phyloP scores from a whole-genome alignment of 1,284 basidiomycete genomes.

The Heterobasidion parviporum region DNA sequence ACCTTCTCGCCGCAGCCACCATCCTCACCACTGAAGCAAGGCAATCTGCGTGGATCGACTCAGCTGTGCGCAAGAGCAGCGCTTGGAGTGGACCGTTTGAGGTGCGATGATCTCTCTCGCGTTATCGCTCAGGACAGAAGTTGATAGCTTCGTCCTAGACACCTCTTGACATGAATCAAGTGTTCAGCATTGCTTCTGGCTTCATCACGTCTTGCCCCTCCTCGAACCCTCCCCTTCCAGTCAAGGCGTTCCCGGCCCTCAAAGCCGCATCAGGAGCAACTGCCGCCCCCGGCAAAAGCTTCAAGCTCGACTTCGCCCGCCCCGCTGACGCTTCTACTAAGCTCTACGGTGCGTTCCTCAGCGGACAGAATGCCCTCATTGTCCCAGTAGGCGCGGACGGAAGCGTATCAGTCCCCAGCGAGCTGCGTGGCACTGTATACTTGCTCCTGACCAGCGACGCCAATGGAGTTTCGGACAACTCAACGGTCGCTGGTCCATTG shows the following conservation, averaged over 20 bases:
- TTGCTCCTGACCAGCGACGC: constrained; percentile 18
- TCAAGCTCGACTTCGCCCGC: constrained; percentile 20
- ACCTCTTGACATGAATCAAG: constrained; percentile 1
- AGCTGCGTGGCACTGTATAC: constrained; percentile 24
- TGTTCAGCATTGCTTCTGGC: neutral
- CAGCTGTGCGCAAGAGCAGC: constrained; percentile 32
- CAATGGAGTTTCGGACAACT: constrained; percentile 16
- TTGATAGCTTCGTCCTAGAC: neutral
- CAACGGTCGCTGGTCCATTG: constrained; percentile 21
- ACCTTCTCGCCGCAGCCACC: constrained; percentile 23
- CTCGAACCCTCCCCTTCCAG: neutral
- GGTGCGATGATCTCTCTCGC: constrained; percentile 18
- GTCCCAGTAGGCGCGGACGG: constrained; percentile 22
- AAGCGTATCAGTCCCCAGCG: constrained; percentile 22
- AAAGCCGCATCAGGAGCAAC: constrained; percentile 9
- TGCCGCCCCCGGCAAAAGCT: constrained; percentile 15
- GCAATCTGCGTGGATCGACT: constrained; percentile 43
- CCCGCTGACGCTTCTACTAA: constrained; percentile 15
- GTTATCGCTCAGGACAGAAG: constrained; percentile 5
- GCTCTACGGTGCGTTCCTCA: constrained; percentile 30
- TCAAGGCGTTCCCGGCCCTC: neutral
- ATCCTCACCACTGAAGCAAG: constrained; percentile 39
- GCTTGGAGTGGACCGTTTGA: constrained; percentile 53
- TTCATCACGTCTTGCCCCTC: constrained; percentile 1
- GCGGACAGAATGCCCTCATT: constrained; percentile 25